Base-by-base conservation (phyloP, 2,329 filamentous ascomycete species). In the Xylaria sp. region DNA sequence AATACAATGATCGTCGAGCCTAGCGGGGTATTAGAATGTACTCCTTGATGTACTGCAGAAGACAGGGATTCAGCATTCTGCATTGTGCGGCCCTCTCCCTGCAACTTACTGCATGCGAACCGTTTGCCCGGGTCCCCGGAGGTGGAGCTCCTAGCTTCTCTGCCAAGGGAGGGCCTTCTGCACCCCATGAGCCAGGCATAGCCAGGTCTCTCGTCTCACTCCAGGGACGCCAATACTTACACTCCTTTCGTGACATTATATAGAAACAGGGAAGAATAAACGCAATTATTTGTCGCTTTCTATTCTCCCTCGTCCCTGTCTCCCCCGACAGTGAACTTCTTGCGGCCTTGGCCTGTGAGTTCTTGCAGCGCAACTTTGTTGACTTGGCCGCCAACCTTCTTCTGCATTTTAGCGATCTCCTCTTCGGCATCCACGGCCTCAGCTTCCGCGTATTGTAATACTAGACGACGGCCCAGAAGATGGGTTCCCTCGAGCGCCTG, bases 401-500 rank as follows among this genome's bases (percentile, higher is more conserved):
- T 90, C 77, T 96, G 91, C 89, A 99, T 96, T 79, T 91, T 93
- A 73, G 90, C 88, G 72, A 99, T 94, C 77, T 97, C 92, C 76
- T 92, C 91, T 78, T 99, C 94, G 2, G 94, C 88, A 77, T 97
- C 92, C 66, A 94, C 82, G 46, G 90, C 84, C 69, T 97, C 94
- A 65, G 88, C 90, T 70, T 91, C 88, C 46, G 92, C 93, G 77
- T 92, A 97, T 73, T 97, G 91, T 63, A 99, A 81, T 58, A 97
- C 91, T 69, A 99, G 81, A 70, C 89, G 87, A 62, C 94, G 86
- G 59, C 94, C 94, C 59, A 97, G 82, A 70, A 99, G 80, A 83
- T 99, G 94, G 50, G 94, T 97, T 74, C 96, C 91, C 73, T 87
- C 88, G 67, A 99, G 81, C 57, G 94, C 90, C 68, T 92, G 90